These are phyloP conservation scores for Suillus discolor DNA, from an alignment of 768 basidiomycete species.

Conservation along the genomic window DNA sequence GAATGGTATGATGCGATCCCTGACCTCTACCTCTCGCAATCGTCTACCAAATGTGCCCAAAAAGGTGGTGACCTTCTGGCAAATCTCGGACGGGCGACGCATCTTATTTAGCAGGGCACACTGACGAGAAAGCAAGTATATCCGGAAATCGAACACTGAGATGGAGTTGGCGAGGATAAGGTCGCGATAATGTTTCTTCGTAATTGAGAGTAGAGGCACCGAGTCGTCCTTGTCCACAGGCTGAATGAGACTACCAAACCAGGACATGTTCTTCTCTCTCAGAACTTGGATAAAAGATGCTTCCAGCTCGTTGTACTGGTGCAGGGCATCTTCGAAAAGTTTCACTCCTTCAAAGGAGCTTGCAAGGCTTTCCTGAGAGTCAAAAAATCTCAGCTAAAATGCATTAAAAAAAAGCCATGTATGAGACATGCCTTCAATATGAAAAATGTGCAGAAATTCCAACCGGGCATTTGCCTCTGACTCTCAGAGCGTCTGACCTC, in stretches of 20 bases:
- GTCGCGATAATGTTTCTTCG: conserved; percentile 85
- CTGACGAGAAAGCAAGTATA: conserved; percentile 88
- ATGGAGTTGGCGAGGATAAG: conserved; percentile 89
- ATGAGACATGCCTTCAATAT: conserved; percentile 76
- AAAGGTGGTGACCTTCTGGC: conserved; percentile 72
- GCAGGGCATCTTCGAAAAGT: conserved; percentile 85
- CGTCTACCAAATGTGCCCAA: conserved; percentile 75
- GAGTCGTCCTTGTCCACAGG: conserved; percentile 76
- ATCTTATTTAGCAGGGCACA: conserved; percentile 73
- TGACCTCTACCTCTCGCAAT: conserved; percentile 75
- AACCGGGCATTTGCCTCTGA: conserved; percentile 91
- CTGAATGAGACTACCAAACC: conserved; percentile 88
- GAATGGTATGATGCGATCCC: conserved; percentile 15
- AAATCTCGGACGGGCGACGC: conserved; percentile 69
- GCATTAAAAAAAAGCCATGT: conserved; percentile 3
- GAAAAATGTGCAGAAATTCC: conserved; percentile 99
- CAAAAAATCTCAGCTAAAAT: conserved; percentile 14
- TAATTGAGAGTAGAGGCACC: conserved; percentile 71
- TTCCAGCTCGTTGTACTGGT: conserved; percentile 92
- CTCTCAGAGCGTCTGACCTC: conserved; percentile 88
- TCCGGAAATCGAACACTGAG: conserved; percentile 90
- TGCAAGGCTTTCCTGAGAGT: conserved; percentile 85
- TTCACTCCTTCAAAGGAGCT: conserved; percentile 89
- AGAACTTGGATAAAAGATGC: conserved; percentile 73
- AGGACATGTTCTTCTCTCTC: conserved; percentile 83